Evolutionary conservation across 805 yeast genomes (phyloP).

Genomic region (Pichia californica): DNA sequence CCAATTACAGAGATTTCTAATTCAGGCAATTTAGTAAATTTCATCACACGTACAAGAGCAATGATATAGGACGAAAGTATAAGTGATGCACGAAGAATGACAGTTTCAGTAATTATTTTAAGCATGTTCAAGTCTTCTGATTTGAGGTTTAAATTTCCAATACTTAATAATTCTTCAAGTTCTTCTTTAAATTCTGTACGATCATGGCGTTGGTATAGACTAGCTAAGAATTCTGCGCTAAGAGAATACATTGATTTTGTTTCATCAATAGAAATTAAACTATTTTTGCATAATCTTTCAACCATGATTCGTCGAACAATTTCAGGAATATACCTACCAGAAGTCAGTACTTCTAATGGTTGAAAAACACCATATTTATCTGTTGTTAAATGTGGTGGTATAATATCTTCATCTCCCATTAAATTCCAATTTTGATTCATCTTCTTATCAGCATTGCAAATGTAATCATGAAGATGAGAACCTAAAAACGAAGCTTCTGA

Average conservation of each 20-base stretch:
- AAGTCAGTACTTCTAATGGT: constrained; percentile 49
- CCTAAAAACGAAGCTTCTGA: no score
- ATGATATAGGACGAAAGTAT: constrained; percentile 36
- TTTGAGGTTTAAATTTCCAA: constrained; percentile 1
- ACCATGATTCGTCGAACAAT: constrained; percentile 31
- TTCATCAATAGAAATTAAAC: no score
- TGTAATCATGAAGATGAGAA: no score
- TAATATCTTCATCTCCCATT: no score
- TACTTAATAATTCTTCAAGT: constrained; percentile 3
- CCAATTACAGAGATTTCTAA: constrained; percentile 11
- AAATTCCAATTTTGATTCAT: no score
- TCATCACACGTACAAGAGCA: constrained; percentile 29
- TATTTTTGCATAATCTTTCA: background rate
- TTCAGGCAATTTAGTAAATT: background rate
- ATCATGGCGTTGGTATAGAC: constrained; percentile 4
- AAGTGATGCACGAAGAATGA: constrained; percentile 40
- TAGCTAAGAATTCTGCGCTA: constrained; percentile 2
- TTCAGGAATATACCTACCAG: constrained; percentile 55
- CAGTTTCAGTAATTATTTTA: constrained; percentile 25
- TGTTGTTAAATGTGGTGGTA: constrained; percentile 10
- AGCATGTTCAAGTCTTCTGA: constrained; percentile 10
- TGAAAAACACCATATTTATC: constrained; percentile 34
- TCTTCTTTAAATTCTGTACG: background rate
- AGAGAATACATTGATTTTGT: background rate
- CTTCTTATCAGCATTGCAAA: no score